Evolutionary conservation across 495 filamentous ascomycete genomes (phyloP), one percentile per base, ranked within the genome.

Genomic region (Polyplosphaeria fusca): DNA sequence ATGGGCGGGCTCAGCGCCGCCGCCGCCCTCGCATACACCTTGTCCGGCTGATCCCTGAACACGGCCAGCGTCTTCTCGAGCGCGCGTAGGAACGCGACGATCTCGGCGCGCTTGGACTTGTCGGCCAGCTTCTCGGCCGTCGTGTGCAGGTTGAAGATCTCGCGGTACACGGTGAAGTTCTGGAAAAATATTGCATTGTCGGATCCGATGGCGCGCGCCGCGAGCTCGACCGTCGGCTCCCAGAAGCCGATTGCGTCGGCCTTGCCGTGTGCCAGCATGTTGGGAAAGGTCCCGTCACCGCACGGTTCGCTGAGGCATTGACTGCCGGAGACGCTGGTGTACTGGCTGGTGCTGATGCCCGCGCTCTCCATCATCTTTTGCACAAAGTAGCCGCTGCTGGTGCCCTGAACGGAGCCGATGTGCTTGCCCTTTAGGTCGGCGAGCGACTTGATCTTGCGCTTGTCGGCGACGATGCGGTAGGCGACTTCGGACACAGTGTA

Each of bases 391-490:
- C 55, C 69, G 3, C 73, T 70, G 7, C 69, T 73, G 0, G 74
- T 72, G 2, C 71, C 65, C 9, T 48, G 47, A 9, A 75, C 63
- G 2, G 74, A 68, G 25, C 74, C 75, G 35, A 78, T 68, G 19
- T 48, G 61, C 61, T 78, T 78, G 12, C 74, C 74, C 45, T 71
- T 71, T 28, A 78, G 62, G 52, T 76, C 75, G 14, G 40, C 55
- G 0, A 72, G 64, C 0, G 55, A 57, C 0, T 12, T 51, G 46
- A 78, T 71, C 0, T 60, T 49, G 9, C 55, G 59, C 43, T 68
- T 68, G 60, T 68, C 68, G n/a, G 74, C 75, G n/a, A 76, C 70
- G 16, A 78, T 64, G 28, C 73, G 70, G 62, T 77, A 77, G 35
- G 65, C 54, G 42, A 72, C 73, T 48, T 76, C 70, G 55, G 56